Evolutionary conservation across 441 rosid genomes (phyloP), one percentile per base, ranked within the genome.

Genomic region (Pelargonium australe): DNA sequence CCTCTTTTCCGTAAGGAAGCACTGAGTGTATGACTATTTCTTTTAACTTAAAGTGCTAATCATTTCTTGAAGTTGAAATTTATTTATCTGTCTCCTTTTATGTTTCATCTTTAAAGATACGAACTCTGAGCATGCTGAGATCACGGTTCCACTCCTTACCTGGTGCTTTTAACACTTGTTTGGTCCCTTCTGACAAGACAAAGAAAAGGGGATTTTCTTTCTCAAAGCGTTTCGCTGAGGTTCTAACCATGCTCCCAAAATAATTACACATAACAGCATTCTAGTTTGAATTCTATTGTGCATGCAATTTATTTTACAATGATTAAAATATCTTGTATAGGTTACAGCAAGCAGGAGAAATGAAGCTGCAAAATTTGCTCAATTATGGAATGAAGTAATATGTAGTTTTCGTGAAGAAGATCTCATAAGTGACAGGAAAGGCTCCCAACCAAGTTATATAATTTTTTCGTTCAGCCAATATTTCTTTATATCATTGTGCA

Each of bases 321-420:
- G 64, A 69, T 67, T 62, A 51, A 19, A 71, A 69, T 68, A 47
- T 72, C 70, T 17, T 79, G 65, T 63, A 66, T 73, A 95, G 99
- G 98, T 86, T 79, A 80, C 98, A 19, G 96, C 97, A 68, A 86
- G 89, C 80, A 87, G 80, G 81, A 90, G 98, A 87, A 90, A 87
- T 74, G 98, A 95, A 87, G 99, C 99, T 69, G 99, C 98, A 40
- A 95, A 89, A 83, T 92, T 95, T 80, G 91, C 97, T 70, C 99
- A 95, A 82, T 80, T 95, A 58, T 95, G 98, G 99, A 95, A 95
- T 88, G 99, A 95, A 88, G 85, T 95, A 12, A 90, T 95, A 66
- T 85, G 89, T 73, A 76, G 95, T 80, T 95, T 92, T 82, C 99
- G 99, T 10, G 99, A 95, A 82, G 98, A 95, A 85, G 99, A 95